Evolutionary conservation across 805 yeast genomes (phyloP).

Genomic region (Wickerhamomyces strasburgensis): DNA sequence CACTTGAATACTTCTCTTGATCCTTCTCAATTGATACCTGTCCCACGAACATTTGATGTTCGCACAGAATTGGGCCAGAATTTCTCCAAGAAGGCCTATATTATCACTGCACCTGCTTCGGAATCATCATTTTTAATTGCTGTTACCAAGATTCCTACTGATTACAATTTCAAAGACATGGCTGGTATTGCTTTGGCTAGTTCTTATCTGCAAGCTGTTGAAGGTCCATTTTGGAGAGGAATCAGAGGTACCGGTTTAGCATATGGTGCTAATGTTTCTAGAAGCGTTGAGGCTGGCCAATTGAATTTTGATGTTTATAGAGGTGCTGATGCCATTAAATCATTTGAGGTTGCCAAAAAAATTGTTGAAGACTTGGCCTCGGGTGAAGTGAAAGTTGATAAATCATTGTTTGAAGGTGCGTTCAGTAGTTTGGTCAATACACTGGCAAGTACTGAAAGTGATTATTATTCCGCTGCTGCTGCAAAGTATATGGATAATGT

Average conservation of each 20-base stretch:
- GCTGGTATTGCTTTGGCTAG: conserved; percentile 68
- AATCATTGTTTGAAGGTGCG: conserved; percentile 62
- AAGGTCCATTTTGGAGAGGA: conserved; percentile 97
- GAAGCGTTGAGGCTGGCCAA: conserved; percentile 61
- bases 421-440: conserved; percentile 68
- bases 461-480: conserved; percentile 58
- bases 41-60: conserved; percentile 51
- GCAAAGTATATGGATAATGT: conserved; percentile 62
- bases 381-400: conserved; percentile 53
- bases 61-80: conserved; percentile 51
- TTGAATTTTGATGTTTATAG: conserved; percentile 67
- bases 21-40: conserved; percentile 21
- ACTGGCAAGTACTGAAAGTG: conserved; percentile 65
- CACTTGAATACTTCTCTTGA: background rate
- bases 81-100: conserved; percentile 50
- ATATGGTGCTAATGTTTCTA: conserved; percentile 70
- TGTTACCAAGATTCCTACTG: conserved; percentile 54
- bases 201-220: conserved; percentile 77
- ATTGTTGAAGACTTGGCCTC: conserved; percentile 57
- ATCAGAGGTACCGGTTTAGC: conserved; percentile 94
- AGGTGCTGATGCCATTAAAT: conserved; percentile 73
- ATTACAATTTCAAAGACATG: conserved; percentile 52
- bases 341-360: conserved; percentile 54
- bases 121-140: conserved; percentile 71
- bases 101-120: conserved; percentile 76